phyloP scores from a whole-genome alignment of 225 moss, liverwort and hornwort genomes.

The Polytrichum commune region DNA sequence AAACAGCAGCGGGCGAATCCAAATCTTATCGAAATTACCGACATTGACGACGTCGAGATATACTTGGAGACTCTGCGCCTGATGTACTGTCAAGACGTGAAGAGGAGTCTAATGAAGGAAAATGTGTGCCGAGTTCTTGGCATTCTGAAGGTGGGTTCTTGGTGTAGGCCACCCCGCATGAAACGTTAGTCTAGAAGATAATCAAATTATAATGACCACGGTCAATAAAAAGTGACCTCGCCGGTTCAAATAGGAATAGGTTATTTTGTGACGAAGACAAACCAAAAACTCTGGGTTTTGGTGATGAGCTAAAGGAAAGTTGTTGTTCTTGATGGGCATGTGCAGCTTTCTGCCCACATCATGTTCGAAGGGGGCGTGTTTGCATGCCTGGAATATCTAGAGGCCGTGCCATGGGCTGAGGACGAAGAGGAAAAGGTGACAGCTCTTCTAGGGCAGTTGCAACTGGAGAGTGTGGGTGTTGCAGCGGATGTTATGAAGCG shows the following conservation, averaged over 20 bases:
- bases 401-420: slow-evolving; percentile 86
- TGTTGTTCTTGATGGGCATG: neutral
- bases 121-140: slow-evolving; percentile 63
- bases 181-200: too few relatives aligned
- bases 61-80: slow-evolving; percentile 80
- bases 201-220: too few relatives aligned
- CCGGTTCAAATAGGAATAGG: too few relatives aligned
- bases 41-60: slow-evolving; percentile 79
- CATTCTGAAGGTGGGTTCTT: slow-evolving; percentile 62
- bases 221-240: too few relatives aligned
- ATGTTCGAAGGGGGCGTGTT: slow-evolving; percentile 86
- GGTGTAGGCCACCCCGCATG: too few relatives aligned
- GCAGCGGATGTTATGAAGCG: slow-evolving; percentile 73
- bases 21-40: slow-evolving; percentile 73
- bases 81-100: slow-evolving; percentile 82
- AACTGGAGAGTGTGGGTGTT: slow-evolving; percentile 71
- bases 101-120: slow-evolving; percentile 79
- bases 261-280: too few relatives aligned
- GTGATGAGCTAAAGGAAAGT: too few relatives aligned
- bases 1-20: slow-evolving; percentile 61
- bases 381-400: slow-evolving; percentile 73
- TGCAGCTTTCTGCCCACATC: slow-evolving; percentile 75
- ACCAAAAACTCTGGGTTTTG: neutral
- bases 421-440: slow-evolving; percentile 90
- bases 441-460: slow-evolving; percentile 60